phyloP scores from a whole-genome alignment of 345 rosid genomes.

The Cochlearia excelsa region DNA sequence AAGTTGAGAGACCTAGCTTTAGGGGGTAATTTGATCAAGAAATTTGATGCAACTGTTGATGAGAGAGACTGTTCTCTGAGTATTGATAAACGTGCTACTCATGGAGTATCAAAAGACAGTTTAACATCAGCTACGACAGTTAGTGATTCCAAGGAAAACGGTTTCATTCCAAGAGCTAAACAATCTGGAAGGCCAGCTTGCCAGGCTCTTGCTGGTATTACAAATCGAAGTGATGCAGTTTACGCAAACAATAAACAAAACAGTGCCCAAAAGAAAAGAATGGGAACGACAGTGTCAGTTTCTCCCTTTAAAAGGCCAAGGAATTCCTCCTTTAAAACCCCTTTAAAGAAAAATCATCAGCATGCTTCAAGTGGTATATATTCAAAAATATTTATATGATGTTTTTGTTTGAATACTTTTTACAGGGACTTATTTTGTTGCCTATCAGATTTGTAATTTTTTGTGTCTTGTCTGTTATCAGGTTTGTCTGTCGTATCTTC shows the following conservation, averaged over 20 bases:
- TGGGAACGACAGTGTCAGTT: constrained; percentile 41
- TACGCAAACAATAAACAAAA: constrained; percentile 37
- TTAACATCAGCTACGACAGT: constrained; percentile 18
- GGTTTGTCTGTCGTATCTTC: constrained; percentile 55
- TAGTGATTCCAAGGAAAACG: constrained; percentile 33
- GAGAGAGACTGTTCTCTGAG: constrained; percentile 30
- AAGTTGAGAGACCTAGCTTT: constrained; percentile 34
- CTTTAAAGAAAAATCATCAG: constrained; percentile 48
- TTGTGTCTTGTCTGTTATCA: constrained; percentile 36
- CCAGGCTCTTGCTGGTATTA: constrained; percentile 57
- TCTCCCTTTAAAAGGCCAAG: constrained; percentile 89
- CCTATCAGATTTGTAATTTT: constrained; percentile 16
- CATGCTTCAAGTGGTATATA: constrained; percentile 50
- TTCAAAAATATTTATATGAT: neutral
- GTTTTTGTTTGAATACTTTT: constrained; percentile 18
- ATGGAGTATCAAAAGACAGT: constrained; percentile 30
- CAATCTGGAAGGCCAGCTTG: constrained; percentile 42
- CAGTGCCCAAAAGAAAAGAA: constrained; percentile 50
- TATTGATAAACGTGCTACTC: constrained; percentile 29
- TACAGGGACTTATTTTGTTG: constrained; percentile 11
- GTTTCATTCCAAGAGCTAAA: constrained; percentile 32
- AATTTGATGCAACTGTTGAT: constrained; percentile 68
- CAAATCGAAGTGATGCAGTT: constrained; percentile 43
- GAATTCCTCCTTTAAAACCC: constrained; percentile 55
- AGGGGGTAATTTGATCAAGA: constrained; percentile 62